Evolutionary conservation across 208 protist species (phyloP), one percentile per base, ranked within the genome.

Genomic region (Tritrichomonas foetus): DNA sequence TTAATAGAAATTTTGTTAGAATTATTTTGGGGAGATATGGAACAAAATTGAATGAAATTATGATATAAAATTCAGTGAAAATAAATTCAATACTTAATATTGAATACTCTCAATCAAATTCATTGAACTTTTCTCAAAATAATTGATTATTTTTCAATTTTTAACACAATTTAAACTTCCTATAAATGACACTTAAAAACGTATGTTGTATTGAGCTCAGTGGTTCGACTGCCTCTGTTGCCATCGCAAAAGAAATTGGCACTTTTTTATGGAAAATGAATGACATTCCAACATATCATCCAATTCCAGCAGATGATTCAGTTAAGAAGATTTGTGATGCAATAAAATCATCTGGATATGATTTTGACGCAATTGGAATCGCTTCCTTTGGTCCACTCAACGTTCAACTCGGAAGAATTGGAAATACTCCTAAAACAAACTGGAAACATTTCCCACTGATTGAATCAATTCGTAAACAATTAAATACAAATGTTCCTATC

Each of bases 301-400:
- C 74, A 50, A 47, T 47, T 20, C 27, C 33, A 50, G 41, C 74
- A 82, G 41, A 82, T 82, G 74, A 82, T 8, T 33, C 74, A 50
- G 74, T 82, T 41, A 50, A 49, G 0, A 50, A 82, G 14, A 82
- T 82, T 44, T 13, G 27, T 44, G 74, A 49, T 14, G 41, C 74
- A 47, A 47, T 94, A 22, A 82, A 72, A 27, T 27, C 22, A 57
- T 33, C 9, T 25, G 66, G 61, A 8, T n/a, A 89, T 39, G 39
- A 93, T 27, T 95, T 96, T 75, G 13, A 94, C 53, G 75, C 94
- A 9, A 84, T 97, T 36, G 96, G 96, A 50, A 64, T 97, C 22
- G 96, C 96, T 20, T 95, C 94, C 8, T 97, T 97, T 94, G 96
- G 96, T 14, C 96, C 96, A 64, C 55, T 96, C 3, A 94, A 96